Evolutionary conservation across 805 yeast species (phyloP), one percentile per base, ranked within the genome.

Genomic region (Candida incommunis): DNA sequence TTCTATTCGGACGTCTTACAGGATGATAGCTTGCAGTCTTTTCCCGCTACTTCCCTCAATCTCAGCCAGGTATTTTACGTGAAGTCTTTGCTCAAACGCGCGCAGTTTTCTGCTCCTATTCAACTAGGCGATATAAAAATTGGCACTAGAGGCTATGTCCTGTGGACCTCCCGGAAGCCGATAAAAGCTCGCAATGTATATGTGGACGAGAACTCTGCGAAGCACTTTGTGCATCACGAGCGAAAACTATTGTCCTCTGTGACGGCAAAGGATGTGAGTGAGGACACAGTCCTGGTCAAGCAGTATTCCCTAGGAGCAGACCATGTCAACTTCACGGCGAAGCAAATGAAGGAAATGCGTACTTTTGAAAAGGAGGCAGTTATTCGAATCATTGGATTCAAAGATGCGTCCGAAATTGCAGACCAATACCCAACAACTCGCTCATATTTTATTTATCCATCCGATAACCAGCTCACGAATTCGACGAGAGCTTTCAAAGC

Each of bases 361-460:
- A n/a, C 11, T 5, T 31, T 31, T 16, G 37, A 31, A 31, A 7
- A 7, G 18, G 37, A 31, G 37, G 68, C 43, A 4, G 16, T 23
- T 18, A 41, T 41, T 11, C 44, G 45, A 7, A 43, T 43, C 21
- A 21, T 43, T 15, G 45, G 45, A 11, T 37, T 37, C 45, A 43
- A 40, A 18, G 42, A 43, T 20, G 5, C 15, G 26, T 7, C 40
- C 9, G 16, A 24, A 9, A 21, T 26, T 26, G 37, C 9, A 7
- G 9, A 15, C 22, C 61, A 24, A 41, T 51, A 3, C 54, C 60
- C 5, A 57, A 53, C 13, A 46, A 60, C 20, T 56, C 61, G 43
- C 62, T 67, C 11, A 53, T 53, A 42, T 54, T 54, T 44, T 45
- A 47, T 5, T 31, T 59, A 22, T 58, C 61, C 49, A 51, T 51